Evolutionary conservation across 768 basidiomycete genomes (phyloP), one percentile per base, ranked within the genome.

Genomic region (Cyclocybe cylindracea): DNA sequence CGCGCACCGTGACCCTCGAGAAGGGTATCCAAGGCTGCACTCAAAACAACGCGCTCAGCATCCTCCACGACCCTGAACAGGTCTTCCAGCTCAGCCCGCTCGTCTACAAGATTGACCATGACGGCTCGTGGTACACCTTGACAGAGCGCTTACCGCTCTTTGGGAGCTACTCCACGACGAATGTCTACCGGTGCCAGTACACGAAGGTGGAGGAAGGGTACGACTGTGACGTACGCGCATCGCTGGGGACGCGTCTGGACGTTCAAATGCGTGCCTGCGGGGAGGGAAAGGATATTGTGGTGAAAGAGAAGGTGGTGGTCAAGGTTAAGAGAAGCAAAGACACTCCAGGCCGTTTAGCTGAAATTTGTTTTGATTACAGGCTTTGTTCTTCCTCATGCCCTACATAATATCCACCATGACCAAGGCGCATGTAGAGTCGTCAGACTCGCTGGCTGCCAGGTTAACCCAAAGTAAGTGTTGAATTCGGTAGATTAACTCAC

Each of bases 301-400:
- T 74, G 32, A 57, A 40, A 0, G 71, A 70, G 44, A 50, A 58
- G 13, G 54, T 65, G 5, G 62, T 56, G 3, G 55, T 71, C 4
- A 59, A 66, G 54, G 76, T 74, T 42, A 46, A 52, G 24, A 48
- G 51, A 14, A 44, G n/a, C 16, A 16, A 46, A 14, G 7, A 7
- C 29, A 29, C 7, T 44, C 43, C 39, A 35, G 24, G 13, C 13
- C 8, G 13, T 33, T 34, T 32, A 7, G 39, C 31, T 50, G 19
- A 24, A n/a, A 29, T 16, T 41, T 11, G 29, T 13, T 33, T 36
- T 36, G 29, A 35, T 35, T 33, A 35, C 44, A 75, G 74, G 63
- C 58, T 6, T 52, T 71, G 33, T 70, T 64, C 53, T 52, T 74
- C 40, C 52, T 75, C 18, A 58, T 72, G 46, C 73, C 72, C 1